Evolutionary conservation across 208 protist species (phyloP).

Genomic region (Acanthamoeba culbertsoni): DNA sequence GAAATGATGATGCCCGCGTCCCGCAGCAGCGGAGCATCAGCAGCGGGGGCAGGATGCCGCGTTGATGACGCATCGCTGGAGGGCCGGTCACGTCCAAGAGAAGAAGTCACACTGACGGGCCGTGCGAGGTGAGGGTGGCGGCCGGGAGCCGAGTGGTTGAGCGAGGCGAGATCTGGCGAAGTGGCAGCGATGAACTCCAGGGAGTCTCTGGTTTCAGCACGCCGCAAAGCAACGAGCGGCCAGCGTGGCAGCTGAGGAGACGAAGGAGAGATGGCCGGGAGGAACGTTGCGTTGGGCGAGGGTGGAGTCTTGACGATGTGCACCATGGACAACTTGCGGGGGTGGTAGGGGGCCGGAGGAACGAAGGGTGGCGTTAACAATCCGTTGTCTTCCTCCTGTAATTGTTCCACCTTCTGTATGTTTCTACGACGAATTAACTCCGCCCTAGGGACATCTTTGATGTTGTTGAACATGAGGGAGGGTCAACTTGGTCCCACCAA

Average conservation of each 20-base stretch:
- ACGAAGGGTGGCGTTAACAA: conserved; percentile 36
- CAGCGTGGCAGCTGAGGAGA: not conserved
- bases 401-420: not conserved
- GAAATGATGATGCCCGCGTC: too few species aligned
- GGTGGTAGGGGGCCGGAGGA: conserved; percentile 8
- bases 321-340: not conserved
- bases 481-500: not conserved
- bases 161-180: not conserved
- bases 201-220: not conserved
- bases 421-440: conserved; percentile 24
- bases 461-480: not conserved
- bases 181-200: conserved; percentile 3
- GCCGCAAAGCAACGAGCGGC: conserved; percentile 8
- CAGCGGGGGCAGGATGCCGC: too few species aligned
- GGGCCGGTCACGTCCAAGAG: too few species aligned
- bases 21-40: too few species aligned
- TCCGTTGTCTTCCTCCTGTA: not conserved
- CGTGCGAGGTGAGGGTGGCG: not conserved
- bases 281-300: not conserved
- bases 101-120: not conserved
- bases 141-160: not conserved
- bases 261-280: conserved; percentile 28
- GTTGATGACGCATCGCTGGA: too few species aligned
- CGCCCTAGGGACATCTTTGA: not conserved
- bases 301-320: conserved; percentile 34